phyloP scores from a whole-genome alignment of 495 filamentous ascomycete genomes.

The Hypomontagnella monticulosa region DNA sequence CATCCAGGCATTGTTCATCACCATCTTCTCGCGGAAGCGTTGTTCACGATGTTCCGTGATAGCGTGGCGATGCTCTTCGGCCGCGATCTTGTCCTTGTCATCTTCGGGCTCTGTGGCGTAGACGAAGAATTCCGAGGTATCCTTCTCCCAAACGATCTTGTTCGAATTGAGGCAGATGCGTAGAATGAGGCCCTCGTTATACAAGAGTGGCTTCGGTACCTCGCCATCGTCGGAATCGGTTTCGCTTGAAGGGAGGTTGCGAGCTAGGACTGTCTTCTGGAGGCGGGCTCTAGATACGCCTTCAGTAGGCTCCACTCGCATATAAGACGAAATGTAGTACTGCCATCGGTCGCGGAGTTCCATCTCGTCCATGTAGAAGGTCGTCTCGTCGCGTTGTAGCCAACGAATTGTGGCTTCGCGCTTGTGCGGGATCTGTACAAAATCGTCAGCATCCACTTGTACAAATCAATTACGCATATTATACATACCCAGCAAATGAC shows the following conservation, averaged over 20 bases:
- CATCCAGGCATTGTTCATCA: slow-evolving; percentile 81
- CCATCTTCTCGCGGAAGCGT: slow-evolving; percentile 73
- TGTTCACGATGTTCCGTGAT: slow-evolving; percentile 67
- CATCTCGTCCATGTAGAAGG: slow-evolving; percentile 74
- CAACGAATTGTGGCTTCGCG: slow-evolving; percentile 72
- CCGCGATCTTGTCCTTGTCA: slow-evolving; percentile 46
- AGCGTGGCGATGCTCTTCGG: slow-evolving; percentile 59
- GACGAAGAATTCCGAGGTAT: slow-evolving; percentile 65
- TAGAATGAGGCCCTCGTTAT: slow-evolving; percentile 78
- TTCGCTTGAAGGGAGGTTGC: slow-evolving; percentile 72
- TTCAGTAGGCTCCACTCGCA: slow-evolving; percentile 88
- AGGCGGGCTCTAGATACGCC: slow-evolving; percentile 73
- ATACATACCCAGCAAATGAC: slow-evolving; percentile 82
- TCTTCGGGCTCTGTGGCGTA: slow-evolving; percentile 51
- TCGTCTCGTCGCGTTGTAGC: slow-evolving; percentile 81
- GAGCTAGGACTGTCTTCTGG: slow-evolving; percentile 73
- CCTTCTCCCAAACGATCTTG: slow-evolving; percentile 78
- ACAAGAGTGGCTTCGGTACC: slow-evolving; percentile 65
- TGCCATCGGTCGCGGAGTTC: slow-evolving; percentile 74
- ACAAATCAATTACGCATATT: not conserved
- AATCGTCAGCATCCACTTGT: slow-evolving; percentile 15
- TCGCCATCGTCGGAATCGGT: slow-evolving; percentile 55
- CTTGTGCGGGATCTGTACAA: slow-evolving; percentile 62
- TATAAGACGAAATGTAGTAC: slow-evolving; percentile 92
- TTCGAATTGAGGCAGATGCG: slow-evolving; percentile 85